Evolutionary conservation across 768 basidiomycete genomes (phyloP).

Genomic region (Nidula microcarpa): DNA sequence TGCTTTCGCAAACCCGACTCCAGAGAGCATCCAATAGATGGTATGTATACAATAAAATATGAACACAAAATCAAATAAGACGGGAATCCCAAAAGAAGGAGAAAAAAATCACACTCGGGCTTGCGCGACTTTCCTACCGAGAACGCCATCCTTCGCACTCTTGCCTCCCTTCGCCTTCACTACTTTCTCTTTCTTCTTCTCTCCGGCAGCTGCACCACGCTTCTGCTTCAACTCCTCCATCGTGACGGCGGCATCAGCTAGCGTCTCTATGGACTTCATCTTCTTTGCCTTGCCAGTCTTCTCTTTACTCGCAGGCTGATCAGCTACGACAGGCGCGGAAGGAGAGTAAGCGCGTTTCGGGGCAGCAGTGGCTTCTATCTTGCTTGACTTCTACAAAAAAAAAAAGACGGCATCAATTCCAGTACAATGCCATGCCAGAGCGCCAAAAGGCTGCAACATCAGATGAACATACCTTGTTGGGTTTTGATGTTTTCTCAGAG

Average conservation of each 20-base stretch:
- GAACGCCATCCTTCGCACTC: conserved; percentile 50
- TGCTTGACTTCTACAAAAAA: too few relatives aligned
- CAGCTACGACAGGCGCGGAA: conserved; percentile 7
- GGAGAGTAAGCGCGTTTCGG: neutral
- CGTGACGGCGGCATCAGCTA: conserved; percentile 19
- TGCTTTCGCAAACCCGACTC: too few relatives aligned
- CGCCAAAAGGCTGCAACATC: neutral
- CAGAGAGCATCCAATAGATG: too few relatives aligned
- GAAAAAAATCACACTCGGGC: conserved; percentile 9
- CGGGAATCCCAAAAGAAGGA: neutral
- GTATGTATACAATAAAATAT: neutral
- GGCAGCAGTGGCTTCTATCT: neutral
- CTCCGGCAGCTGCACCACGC: conserved; percentile 33
- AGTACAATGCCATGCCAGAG: too few relatives aligned
- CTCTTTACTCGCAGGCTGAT: conserved; percentile 8
- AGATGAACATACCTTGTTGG: neutral
- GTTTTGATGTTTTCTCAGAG: neutral
- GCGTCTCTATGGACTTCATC: conserved; percentile 5
- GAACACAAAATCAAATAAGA: neutral
- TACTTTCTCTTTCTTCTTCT: conserved; percentile 57
- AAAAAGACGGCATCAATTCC: neutral
- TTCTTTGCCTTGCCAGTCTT: conserved; percentile 9
- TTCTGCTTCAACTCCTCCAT: conserved; percentile 54
- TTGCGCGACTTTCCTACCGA: conserved; percentile 50
- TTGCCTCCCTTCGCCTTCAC: conserved; percentile 34